Evolutionary conservation across 352 stramenopile genomes (phyloP).

Genomic region (Albugo candida): DNA sequence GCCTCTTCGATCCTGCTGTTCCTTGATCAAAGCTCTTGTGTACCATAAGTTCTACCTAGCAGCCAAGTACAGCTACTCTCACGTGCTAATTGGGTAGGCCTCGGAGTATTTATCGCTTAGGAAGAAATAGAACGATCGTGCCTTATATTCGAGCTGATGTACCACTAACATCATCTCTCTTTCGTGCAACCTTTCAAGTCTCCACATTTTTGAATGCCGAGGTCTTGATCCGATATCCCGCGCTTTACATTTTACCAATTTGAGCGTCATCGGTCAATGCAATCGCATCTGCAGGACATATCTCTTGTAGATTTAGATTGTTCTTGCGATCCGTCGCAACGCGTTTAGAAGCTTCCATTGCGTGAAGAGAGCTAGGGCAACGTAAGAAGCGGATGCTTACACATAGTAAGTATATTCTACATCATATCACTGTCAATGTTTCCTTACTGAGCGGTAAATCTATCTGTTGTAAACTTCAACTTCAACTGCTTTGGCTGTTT

Average conservation of each 20-base stretch:
- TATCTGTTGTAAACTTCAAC: background rate
- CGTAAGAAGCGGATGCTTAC: no score
- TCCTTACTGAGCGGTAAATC: background rate
- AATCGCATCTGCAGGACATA: no score
- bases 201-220: conserved; percentile 88
- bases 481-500: no score
- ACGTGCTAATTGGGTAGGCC: conserved; percentile 85
- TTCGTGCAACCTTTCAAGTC: conserved; percentile 70
- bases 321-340: no score
- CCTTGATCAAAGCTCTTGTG: conserved; percentile 70
- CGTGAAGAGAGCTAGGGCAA: background rate
- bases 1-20: conserved; percentile 41
- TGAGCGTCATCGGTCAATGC: conserved; percentile 1
- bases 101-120: conserved; percentile 84
- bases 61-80: conserved; percentile 60
- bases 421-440: background rate
- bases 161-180: conserved; percentile 81
- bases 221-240: conserved; percentile 68
- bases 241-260: conserved; percentile 10
- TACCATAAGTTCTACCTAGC: conserved; percentile 57
- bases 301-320: no score
- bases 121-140: conserved; percentile 60
- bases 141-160: conserved; percentile 84
- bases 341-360: conserved; percentile 41
- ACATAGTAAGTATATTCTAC: no score